Evolutionary conservation across 164 flowering plant genomes (phyloP), one percentile per base, ranked within the genome.

Genomic region (Nelumbo lutea): DNA sequence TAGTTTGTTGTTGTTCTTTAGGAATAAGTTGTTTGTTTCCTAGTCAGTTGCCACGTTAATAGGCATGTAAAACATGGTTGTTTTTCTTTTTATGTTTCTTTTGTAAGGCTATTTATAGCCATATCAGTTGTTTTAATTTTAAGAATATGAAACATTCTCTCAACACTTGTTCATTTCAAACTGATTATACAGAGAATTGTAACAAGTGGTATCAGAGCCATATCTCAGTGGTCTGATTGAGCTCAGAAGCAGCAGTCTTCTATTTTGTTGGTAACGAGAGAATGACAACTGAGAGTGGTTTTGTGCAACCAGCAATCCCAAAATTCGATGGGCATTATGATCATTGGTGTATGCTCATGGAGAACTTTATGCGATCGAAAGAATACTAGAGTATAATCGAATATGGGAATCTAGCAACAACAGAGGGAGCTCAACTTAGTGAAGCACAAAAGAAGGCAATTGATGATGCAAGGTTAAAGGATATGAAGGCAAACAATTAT

Each of bases 331-430:
- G 63, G 46, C 9, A 61, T 42, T 61, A 61, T 14, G 45, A 61
- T 42, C 63, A 61, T 9, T 61, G 46, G 63, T 9, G 14, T 9
- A 61, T 61, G 63, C 46, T 61, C 46, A 42, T 61, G 63, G 45
- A 61, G 46, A 70, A 70, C 39, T 61, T 70, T 41, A 41, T 70
- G 3, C 52, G 65, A 6, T 60, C 74, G 0, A 75, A 75, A n/a
- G 71, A 67, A 2, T 62, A 42, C 39, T 70, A 71, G 78, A 39
- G n/a, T 55, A 9, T 55, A 14, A 14, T 55, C 8, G 58, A 55
- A n/a, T 2, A 10, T 10, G 58, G 58, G n/a, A 10, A 2, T n/a
- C 13, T n/a, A 4, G 10, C 58, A 10, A n/a, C 10, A 55, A 14
- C 10, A 55, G 15, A 55, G 11, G 58, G 58, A 9, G 15, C 10